These are phyloP conservation scores for Lagenaria siceraria DNA, from an alignment of 306 rosid species.

Conservation along the genomic window DNA sequence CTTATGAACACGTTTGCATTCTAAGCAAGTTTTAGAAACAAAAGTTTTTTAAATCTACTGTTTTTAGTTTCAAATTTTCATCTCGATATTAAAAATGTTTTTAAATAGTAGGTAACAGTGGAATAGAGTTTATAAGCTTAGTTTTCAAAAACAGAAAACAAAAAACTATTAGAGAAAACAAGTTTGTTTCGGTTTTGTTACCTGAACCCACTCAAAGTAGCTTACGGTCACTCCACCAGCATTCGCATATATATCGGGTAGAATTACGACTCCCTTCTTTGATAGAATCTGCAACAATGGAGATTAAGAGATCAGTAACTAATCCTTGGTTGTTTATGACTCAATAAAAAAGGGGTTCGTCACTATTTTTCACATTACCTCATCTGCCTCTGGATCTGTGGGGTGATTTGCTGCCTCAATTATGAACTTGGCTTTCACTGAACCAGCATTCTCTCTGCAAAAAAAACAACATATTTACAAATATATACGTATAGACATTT, in stretches of 20 bases:
- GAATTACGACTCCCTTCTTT: slow-evolving; percentile 45
- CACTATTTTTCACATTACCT: slow-evolving; percentile 17
- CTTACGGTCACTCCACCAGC: slow-evolving; percentile 52
- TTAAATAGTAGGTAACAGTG: too few species aligned
- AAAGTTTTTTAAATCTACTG: too few species aligned
- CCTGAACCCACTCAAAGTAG: slow-evolving; percentile 67
- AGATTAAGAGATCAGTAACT: slow-evolving; percentile 4
- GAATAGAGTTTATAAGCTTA: too few species aligned
- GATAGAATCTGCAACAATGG: slow-evolving; percentile 33
- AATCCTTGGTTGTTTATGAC: background rate
- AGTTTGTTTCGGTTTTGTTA: slow-evolving; percentile 5
- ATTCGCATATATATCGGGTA: slow-evolving; percentile 44
- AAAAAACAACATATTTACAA: background rate
- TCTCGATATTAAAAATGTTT: too few species aligned
- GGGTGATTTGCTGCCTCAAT: slow-evolving; percentile 58
- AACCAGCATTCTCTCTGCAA: slow-evolving; percentile 40
- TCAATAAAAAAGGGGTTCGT: background rate
- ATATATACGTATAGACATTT: background rate
- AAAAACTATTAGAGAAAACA: background rate
- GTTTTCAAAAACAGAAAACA: too few species aligned
- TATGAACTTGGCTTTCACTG: slow-evolving; percentile 41
- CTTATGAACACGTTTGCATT: too few species aligned
- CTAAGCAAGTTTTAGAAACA: too few species aligned
- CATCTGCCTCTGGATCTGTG: slow-evolving; percentile 52
- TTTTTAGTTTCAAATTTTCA: too few species aligned